Conservation (phyloP, 345 rosid species). For the Rhodomyrtus tomentosa region DNA sequence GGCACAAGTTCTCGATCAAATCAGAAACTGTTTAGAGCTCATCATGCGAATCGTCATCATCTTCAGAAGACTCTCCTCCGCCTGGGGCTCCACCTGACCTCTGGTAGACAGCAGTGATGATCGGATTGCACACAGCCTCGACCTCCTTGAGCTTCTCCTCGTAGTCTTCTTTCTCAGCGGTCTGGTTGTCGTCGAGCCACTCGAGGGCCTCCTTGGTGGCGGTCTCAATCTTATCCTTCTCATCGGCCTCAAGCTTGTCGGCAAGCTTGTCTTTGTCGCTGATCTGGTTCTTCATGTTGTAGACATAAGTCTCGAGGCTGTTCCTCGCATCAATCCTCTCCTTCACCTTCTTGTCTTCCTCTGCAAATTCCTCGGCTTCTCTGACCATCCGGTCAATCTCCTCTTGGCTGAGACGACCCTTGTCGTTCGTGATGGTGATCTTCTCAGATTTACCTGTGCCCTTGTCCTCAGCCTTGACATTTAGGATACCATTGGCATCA, state of each 20-base stretch:
- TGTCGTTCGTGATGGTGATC: slow-evolving; percentile 93
- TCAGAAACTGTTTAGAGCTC: slow-evolving; percentile 31
- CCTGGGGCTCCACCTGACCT: slow-evolving; percentile 79
- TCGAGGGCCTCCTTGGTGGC: slow-evolving; percentile 91
- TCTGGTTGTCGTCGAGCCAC: slow-evolving; percentile 92
- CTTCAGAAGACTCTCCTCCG: slow-evolving; percentile 18
- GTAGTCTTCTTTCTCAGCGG: slow-evolving; percentile 73
- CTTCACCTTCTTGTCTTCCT: slow-evolving; percentile 93
- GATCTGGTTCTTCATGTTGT: slow-evolving; percentile 97
- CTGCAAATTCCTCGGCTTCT: slow-evolving; percentile 94
- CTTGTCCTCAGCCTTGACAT: slow-evolving; percentile 91
- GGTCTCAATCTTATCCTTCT: slow-evolving; percentile 80
- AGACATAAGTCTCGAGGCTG: slow-evolving; percentile 72
- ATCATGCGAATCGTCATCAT: slow-evolving; percentile 46
- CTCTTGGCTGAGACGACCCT: slow-evolving; percentile 93
- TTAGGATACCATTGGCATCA: slow-evolving; percentile 89
- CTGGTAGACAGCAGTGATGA: slow-evolving; percentile 75
- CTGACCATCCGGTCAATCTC: slow-evolving; percentile 91
- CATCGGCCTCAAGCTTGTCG: slow-evolving; percentile 79
- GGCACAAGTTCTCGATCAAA: not conserved
- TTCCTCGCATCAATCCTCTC: slow-evolving; percentile 91
- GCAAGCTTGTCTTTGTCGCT: slow-evolving; percentile 92
- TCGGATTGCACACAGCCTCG: slow-evolving; percentile 89
- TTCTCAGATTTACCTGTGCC: slow-evolving; percentile 80
- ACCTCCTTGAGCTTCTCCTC: slow-evolving; percentile 98